Conservation (phyloP, 2,329 filamentous ascomycete genomes). For the Neoarthrinium moseri region DNA sequence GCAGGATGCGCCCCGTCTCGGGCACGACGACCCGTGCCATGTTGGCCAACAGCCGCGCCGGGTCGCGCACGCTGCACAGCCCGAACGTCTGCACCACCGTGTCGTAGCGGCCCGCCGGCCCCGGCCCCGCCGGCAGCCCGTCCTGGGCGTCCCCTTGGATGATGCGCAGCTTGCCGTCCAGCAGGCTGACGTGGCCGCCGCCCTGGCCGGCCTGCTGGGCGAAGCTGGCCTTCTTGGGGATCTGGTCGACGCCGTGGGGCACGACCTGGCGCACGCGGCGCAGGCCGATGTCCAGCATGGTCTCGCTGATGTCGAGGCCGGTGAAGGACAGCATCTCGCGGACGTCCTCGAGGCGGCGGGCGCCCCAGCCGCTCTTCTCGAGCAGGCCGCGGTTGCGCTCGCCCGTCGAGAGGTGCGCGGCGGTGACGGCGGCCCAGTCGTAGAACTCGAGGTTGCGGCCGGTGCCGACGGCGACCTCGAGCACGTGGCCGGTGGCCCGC, state of each 20-base stretch:
- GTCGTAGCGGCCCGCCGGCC: slow-evolving; percentile 51
- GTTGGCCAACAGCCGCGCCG: slow-evolving; percentile 50
- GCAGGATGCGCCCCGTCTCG: slow-evolving; percentile 55
- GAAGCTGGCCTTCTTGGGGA: slow-evolving; percentile 34
- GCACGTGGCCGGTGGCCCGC: slow-evolving; percentile 53
- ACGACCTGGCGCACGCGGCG: slow-evolving; percentile 45
- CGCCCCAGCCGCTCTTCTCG: slow-evolving; percentile 11
- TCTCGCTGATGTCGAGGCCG: slow-evolving; percentile 58
- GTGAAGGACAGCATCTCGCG: slow-evolving; percentile 53
- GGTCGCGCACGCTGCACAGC: slow-evolving; percentile 61
- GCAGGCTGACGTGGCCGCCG: slow-evolving; percentile 27
- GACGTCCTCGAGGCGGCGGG: slow-evolving; percentile 3
- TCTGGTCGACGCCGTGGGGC: slow-evolving; percentile 35
- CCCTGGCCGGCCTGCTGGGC: slow-evolving; percentile 18
- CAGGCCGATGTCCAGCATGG: slow-evolving; percentile 60
- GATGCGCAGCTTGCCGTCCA: slow-evolving; percentile 43
- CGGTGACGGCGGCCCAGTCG: slow-evolving; percentile 43
- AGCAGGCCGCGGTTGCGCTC: slow-evolving; percentile 18
- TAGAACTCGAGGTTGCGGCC: slow-evolving; percentile 62
- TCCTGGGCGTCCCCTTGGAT: slow-evolving; percentile 47
- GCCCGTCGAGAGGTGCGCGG: slow-evolving; percentile 11
- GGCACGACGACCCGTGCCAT: slow-evolving; percentile 52
- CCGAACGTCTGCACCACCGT: slow-evolving; percentile 65
- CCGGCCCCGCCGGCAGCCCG: slow-evolving; percentile 38
- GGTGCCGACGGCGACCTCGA: slow-evolving; percentile 63